phyloP scores from a whole-genome alignment of 305 asterid genomes.

The Fraxinus dipetala region DNA sequence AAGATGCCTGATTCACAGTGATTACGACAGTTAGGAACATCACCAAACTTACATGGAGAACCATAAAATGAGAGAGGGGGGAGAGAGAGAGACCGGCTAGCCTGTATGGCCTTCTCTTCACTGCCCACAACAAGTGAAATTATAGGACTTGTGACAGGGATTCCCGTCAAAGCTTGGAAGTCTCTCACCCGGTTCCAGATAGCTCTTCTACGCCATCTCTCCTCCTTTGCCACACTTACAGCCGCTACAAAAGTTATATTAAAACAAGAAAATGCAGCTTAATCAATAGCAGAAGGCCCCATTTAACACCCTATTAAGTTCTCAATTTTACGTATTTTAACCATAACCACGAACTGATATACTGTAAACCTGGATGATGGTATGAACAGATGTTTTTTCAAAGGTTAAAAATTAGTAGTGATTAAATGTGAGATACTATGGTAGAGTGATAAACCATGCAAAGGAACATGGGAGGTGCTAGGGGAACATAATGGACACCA shows the following conservation, averaged over 20 bases:
- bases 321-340: not conserved
- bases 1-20: slow-evolving; percentile 67
- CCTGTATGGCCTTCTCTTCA: slow-evolving; percentile 84
- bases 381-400: not conserved
- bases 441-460: slow-evolving; percentile 18
- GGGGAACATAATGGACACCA: too few species aligned
- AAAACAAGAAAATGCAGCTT: not conserved
- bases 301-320: not conserved
- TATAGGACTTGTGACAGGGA: slow-evolving; percentile 74
- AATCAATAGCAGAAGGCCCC: not conserved
- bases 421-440: not conserved
- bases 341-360: not conserved
- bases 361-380: not conserved
- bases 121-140: slow-evolving; percentile 81
- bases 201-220: slow-evolving; percentile 84
- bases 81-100: slow-evolving; percentile 60
- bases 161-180: slow-evolving; percentile 71
- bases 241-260: slow-evolving; percentile 62
- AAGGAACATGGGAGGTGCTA: not conserved
- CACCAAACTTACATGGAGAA: not conserved
- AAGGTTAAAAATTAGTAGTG: not conserved
- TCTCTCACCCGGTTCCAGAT: slow-evolving; percentile 64
- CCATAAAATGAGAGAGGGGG: not conserved
- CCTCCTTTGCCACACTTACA: slow-evolving; percentile 66
- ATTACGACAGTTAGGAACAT: slow-evolving; percentile 20